Evolutionary conservation across 108 stramenopile species (phyloP).

Genomic region (Pseudonitzschia multistriata): DNA sequence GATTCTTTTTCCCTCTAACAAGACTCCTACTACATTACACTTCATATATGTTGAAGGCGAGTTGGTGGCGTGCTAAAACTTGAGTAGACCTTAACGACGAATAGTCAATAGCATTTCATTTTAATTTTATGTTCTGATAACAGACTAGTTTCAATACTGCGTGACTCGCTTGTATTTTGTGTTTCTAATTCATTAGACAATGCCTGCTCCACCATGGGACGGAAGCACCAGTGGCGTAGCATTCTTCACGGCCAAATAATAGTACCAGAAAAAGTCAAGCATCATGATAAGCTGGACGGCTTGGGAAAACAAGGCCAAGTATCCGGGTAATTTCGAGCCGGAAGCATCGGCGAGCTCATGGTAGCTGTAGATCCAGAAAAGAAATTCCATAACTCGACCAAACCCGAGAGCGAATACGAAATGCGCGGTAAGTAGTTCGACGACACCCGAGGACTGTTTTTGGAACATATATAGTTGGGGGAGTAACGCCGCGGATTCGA

Average conservation of each 20-base stretch:
- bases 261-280: constrained; percentile 98
- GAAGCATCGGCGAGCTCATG: constrained; percentile 90
- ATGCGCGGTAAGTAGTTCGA: constrained; percentile 88
- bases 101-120: too few relatives aligned
- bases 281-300: constrained; percentile 95
- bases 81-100: too few relatives aligned
- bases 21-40: too few relatives aligned
- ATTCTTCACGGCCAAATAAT: constrained; percentile 89
- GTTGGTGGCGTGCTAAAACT: too few relatives aligned
- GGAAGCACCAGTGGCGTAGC: constrained; percentile 88
- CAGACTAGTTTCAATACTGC: too few relatives aligned
- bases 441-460: constrained; percentile 79
- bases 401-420: constrained; percentile 93
- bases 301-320: constrained; percentile 94
- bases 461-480: constrained; percentile 99
- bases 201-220: constrained; percentile 74
- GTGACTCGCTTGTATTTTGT: not conserved
- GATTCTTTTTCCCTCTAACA: too few relatives aligned
- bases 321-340: constrained; percentile 90
- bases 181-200: constrained; percentile 50
- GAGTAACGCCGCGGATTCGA: constrained; percentile 93
- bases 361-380: constrained; percentile 98
- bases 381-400: constrained; percentile 92
- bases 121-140: too few relatives aligned
- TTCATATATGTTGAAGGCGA: too few relatives aligned